Base-by-base conservation (phyloP, 306 rosid species). In the Rosa rugosa region DNA sequence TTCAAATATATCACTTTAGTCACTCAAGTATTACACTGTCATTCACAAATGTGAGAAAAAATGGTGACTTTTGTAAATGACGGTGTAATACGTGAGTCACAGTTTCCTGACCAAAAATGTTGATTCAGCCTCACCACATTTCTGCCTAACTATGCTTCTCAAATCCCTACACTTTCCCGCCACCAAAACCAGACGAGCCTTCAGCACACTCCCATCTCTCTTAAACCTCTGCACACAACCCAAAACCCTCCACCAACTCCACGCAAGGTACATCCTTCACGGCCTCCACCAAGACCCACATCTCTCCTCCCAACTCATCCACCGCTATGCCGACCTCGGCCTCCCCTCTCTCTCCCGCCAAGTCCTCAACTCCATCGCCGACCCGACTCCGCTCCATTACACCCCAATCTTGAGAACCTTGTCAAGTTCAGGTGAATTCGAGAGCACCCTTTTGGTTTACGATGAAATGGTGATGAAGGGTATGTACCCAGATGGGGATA, bases 211-310 rank as follows among this genome's bases (percentile, higher is more conserved):
- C 69, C 80, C 92, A 12, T 84, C 84, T 45, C 85, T 90, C 68
- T 76, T 90, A 60, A 59, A 76, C 70, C 92, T 84, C 69, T 89
- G 97, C 91, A 88, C 83, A 23, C 77, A 88, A 38, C 90, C 86
- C 27, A 85, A 80, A 42, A 88, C 88, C 72, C 91, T 88, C 83
- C 75, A 73, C 45, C 94, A 90, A 79, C 75, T 91, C 85, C 97
- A 85, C 71, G 88, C 90, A 27, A 85, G 96, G 81, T 89, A 89
- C 88, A 45, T 88, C 84, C 94, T 91, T 45, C 87, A 89, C 47
- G 96, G 96, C 73, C 86, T 84, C 23, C 90, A 86, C 87, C 92
- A 91, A 78, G 91, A 83, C 89, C 81, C 92, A 49, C 36, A 80
- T 23, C 84, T 90, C 82, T 86, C 91, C 49, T 85, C 86, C 83